phyloP scores from a whole-genome alignment of 202 grass and related monocot species.

The Schoenoplectus tabernaemontani region DNA sequence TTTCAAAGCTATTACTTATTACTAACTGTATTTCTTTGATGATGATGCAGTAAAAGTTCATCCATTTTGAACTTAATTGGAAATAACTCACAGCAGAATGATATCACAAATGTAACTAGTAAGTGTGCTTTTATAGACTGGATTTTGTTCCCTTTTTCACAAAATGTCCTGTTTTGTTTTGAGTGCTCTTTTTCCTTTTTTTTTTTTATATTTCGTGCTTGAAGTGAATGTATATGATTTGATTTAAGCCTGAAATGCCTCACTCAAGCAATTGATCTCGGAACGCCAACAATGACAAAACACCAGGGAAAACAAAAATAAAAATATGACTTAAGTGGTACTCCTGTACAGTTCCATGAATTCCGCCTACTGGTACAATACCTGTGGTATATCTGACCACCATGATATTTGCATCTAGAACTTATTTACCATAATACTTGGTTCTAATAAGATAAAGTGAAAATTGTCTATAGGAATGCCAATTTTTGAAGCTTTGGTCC shows the following conservation, averaged over 20 bases:
- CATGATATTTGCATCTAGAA: not conserved
- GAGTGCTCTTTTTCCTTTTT: not conserved
- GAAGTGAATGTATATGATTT: not conserved
- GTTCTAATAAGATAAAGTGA: not conserved
- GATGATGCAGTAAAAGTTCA: slow-evolving; percentile 8
- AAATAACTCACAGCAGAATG: not conserved
- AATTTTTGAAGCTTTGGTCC: not conserved
- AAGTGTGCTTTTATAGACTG: not conserved
- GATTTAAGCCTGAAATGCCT: not conserved
- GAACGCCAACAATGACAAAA: not conserved
- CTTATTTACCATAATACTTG: not conserved
- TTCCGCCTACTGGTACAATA: not conserved
- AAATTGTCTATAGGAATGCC: not conserved
- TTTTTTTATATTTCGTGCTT: not conserved
- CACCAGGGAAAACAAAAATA: not conserved
- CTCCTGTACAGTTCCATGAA: not conserved
- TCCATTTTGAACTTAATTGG: slow-evolving; percentile 2
- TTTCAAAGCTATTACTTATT: not conserved
- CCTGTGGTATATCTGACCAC: not conserved
- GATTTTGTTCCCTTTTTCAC: not conserved
- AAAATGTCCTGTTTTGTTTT: not conserved
- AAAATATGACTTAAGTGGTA: not conserved
- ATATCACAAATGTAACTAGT: slow-evolving; percentile 19
- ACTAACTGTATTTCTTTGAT: slow-evolving; percentile 3
- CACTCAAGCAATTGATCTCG: not conserved